Base-by-base conservation (phyloP, 495 filamentous ascomycete genomes). In the Schizothecium vesticola region DNA sequence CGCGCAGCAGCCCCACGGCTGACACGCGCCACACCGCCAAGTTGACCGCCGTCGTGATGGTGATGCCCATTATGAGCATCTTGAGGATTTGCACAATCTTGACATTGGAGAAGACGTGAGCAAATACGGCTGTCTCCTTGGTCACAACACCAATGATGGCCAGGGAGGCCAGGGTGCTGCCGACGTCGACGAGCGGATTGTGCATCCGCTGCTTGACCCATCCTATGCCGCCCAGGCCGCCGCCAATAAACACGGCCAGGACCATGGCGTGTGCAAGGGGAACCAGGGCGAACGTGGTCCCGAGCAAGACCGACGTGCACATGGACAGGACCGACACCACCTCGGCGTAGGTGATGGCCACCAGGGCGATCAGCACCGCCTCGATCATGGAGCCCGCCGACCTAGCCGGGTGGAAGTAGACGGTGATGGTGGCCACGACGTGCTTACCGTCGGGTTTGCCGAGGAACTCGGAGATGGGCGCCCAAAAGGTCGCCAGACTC, bases 341-440 rank as follows among this genome's bases (percentile, higher is more conserved):
- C 58, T 89, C 87, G 19, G 92, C 91, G 76, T 97, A 99, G 57
- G 87, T 78, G 67, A 97, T 92, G 1, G 94, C 94, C 24, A 90
- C 80, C 62, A 91, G 76, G 4, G 94, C 93, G 69, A 94, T 91
- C n/a, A 96, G 75, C 26, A 90, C 88, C 7, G 94, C 94, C 75
- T 97, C 91, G 66, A 89, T 87, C 93, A 97, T 97, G 77, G 92
- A 93, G 5, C 95, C 95, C 58, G 90, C 87, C 22, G 92, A 89
- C 67, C 95, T 84, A 13, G 94, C 92, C n/a, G 95, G 94, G 77
- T 99, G 94, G 78, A 98, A 99, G 73, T 97, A 99, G 11, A 97
- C 94, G 22, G 91, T 92, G 61, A 97, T 86, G 3, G 93, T 96
- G 60, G 93, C 92, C 55, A 97, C 94, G 81, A 98, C 89, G 79